Percentiles rank a stretch among this genome's conserved stretches.
Evolutionary conservation across 177 flowering plant species (phyloP).

Genomic region (Vitis hybrid): DNA sequence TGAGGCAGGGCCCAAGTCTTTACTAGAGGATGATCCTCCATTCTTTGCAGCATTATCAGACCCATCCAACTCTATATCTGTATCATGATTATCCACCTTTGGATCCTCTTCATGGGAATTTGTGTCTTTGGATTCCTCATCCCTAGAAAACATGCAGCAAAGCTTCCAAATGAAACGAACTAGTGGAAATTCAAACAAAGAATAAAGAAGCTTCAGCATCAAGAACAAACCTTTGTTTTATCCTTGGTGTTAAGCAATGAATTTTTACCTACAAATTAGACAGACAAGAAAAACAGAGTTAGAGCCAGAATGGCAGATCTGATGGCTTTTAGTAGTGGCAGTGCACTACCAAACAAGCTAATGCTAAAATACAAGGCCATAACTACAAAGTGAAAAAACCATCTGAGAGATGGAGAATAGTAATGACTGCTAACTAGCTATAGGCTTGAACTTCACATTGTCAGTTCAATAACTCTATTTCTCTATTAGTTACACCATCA

Average conservation of each 20-base stretch:
- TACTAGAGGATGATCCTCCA: slow-evolving; percentile 45
- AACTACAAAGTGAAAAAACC: no score
- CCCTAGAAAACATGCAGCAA: slow-evolving; percentile 35
- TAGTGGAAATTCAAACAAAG: neutral
- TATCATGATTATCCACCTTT: slow-evolving; percentile 31
- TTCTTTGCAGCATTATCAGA: slow-evolving; percentile 40
- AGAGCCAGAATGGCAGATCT: neutral
- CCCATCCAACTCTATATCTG: slow-evolving; percentile 45
- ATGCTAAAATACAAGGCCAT: no score
- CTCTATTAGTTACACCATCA: no score
- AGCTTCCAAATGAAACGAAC: slow-evolving; percentile 2
- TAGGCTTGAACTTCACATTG: no score
- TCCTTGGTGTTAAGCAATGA: slow-evolving; percentile 50
- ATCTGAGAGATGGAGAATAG: no score
- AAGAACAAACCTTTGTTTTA: slow-evolving; percentile 32
- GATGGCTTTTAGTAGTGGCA: no score
- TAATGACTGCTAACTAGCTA: no score
- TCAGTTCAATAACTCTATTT: no score
- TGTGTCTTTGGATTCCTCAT: slow-evolving; percentile 30
- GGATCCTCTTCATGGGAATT: slow-evolving; percentile 31
- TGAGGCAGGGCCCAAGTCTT: slow-evolving; percentile 28
- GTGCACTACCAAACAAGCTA: no score
- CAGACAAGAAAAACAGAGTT: neutral
- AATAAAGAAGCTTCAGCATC: neutral
- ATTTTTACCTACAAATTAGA: slow-evolving; percentile 44